Evolutionary conservation across 192 early-diverging fungal genomes (phyloP), one percentile per base, ranked within the genome.

Genomic region (Backusella macrospora): DNA sequence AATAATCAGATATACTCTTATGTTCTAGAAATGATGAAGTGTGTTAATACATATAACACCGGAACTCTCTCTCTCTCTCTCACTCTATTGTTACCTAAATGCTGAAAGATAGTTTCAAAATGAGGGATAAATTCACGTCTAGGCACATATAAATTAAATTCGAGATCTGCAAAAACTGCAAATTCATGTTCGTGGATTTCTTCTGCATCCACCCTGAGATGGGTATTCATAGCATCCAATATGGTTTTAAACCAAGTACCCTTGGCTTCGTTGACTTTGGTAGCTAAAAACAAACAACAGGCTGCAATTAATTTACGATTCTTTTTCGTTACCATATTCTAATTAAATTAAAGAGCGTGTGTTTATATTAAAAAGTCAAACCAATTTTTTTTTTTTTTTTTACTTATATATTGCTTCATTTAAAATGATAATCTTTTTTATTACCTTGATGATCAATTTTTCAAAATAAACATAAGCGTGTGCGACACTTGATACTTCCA

Each of bases 381-480:
- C 29, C 0, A 34, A 2, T 62, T 9, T 9, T 34, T 16, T n/a
- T 71, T 37, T 12, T 39, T 40, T 21, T 47, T 21, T 37, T 43
- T 1, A n/a, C n/a, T n/a, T n/a, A n/a, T n/a, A n/a, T n/a, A n/a
- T n/a, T n/a, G n/a, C n/a, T n/a, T n/a, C n/a, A n/a, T 75, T 74
- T 34, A 75, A 79, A 18, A 63, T 73, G 34, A 65, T 64, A 34
- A 34, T 34, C 29, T 2, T 1, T 69, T 76, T 73, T 62, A n/a
- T 76, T 77, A 87, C 92, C 82, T 94, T 95, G 43, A 95, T 72
- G 26, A 96, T 85, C 6, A 99, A 88, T 78, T 98, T 99, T 78
- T 99, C 98, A 82, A 99, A 95, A 78, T 96, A 98, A 0, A 94
- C 96, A 85, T 91, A 96, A 16, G 94, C 91, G 26, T 87, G 85